phyloP scores from a whole-genome alignment of 2,329 filamentous ascomycete species.

The Nemania sp. region DNA sequence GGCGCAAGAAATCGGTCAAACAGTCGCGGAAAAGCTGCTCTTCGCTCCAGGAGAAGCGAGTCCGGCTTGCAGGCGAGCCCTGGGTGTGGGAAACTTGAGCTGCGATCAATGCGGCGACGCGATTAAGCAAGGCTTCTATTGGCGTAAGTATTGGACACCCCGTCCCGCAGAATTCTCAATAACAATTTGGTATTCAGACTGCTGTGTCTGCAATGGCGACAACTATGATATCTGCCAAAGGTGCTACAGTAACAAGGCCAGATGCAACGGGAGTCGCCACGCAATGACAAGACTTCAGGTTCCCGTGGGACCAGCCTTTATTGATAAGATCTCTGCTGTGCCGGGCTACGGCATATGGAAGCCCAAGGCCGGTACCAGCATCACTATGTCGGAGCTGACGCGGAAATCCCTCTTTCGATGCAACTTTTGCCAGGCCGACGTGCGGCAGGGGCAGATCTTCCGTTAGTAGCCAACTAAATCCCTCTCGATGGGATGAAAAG shows the following conservation, averaged over 20 bases:
- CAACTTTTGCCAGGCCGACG: not conserved
- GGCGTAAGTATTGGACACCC: not conserved
- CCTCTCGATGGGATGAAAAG: not conserved
- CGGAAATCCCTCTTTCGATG: not conserved
- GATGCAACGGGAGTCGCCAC: not conserved
- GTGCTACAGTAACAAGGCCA: not conserved
- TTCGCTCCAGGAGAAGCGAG: slow-evolving; percentile 1
- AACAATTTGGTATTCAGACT: not conserved
- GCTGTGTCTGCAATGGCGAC: not conserved
- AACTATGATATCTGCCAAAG: not conserved
- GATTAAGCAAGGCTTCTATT: slow-evolving; percentile 2
- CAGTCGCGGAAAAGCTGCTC: not conserved
- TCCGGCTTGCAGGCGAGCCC: slow-evolving; percentile 2
- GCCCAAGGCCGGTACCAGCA: not conserved
- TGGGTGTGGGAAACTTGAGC: not conserved
- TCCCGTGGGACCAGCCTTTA: not conserved
- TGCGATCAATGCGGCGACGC: not conserved
- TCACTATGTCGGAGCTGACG: not conserved
- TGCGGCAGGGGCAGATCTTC: not conserved
- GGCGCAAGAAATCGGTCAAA: not conserved
- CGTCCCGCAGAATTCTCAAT: not conserved
- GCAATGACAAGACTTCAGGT: not conserved
- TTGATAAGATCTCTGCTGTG: not conserved
- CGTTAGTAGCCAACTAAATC: not conserved
- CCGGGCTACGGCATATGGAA: not conserved